Base-by-base conservation (phyloP, 805 yeast genomes). In the Candida ponderosae region DNA sequence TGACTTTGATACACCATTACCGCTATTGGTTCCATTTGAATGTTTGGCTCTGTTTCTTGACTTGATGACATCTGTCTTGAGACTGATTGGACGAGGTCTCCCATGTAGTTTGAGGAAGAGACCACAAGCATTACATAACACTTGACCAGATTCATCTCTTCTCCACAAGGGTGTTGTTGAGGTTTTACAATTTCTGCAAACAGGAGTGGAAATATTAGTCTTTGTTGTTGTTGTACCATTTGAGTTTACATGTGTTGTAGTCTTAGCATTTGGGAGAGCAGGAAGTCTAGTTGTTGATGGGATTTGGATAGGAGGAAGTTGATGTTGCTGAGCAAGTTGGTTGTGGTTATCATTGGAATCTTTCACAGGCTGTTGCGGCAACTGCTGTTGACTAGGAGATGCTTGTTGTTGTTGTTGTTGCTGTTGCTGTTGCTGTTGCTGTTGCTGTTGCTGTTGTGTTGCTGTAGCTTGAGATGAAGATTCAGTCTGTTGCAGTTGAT, bases 111-210 rank as follows among this genome's bases (percentile, higher is more conserved):
- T 89, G 41, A 88, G 63, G 52, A 87, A 87, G 35, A 87, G 66
- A 0, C 96, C 96, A 65, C 96, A 87, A 9, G 97, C 97, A 63
- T 89, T 89, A 59, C 97, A 89, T 34, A 89, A 69, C 26, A 89
- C 95, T 50, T 80, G 81, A 14, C 95, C 95, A 10, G 84, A 76
- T 52, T 88, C 96, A 60, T 89, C 96, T 45, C 97, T 70, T 60
- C 97, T 73, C 97, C 97, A 89, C 21, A 89, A 65, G 1, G 97
- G 97, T 2, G 97, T 89, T 2, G 93, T 89, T 40, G 87, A 83
- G 2, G 97, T 89, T 51, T 81, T 74, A 63, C 97, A 89, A 59
- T 89, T 89, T 48, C 82, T 85, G 58, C 97, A 89, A 18, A 81
- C 71, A 5, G 94, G 86, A 26, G 76, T 65, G 13, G 79, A 59